Evolutionary conservation across 2,329 filamentous ascomycete species (phyloP).

Genomic region (Clathrospora elynae): DNA sequence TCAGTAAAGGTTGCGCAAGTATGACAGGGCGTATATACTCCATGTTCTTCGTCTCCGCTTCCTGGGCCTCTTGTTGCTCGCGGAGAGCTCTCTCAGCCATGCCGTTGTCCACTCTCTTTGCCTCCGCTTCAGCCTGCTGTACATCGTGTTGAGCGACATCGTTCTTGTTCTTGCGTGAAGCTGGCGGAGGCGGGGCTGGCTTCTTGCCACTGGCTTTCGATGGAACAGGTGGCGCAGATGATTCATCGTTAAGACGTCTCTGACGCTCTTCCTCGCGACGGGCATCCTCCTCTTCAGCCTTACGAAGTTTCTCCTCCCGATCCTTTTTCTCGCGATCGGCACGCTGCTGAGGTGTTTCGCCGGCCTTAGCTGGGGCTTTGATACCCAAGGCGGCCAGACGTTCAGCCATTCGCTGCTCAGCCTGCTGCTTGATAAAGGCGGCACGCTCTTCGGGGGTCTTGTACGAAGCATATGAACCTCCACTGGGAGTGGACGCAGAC

Average conservation of each 20-base stretch:
- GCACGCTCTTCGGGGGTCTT: conserved; percentile 92
- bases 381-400: conserved; percentile 91
- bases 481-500: conserved; percentile 58
- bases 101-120: conserved; percentile 64
- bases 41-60: conserved; percentile 72
- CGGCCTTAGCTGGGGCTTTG: conserved; percentile 77
- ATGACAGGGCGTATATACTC: conserved; percentile 69
- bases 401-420: conserved; percentile 95
- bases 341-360: conserved; percentile 81
- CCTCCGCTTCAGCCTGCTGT: conserved; percentile 57
- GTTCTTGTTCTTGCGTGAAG: conserved; percentile 70
- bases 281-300: conserved; percentile 93
- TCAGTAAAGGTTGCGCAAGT: conserved; percentile 15
- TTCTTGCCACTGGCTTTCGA: conserved; percentile 52
- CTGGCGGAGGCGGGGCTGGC: conserved; percentile 71
- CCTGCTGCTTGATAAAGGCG: conserved; percentile 95
- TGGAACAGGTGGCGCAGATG: conserved; percentile 63
- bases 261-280: conserved; percentile 87
- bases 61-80: conserved; percentile 76
- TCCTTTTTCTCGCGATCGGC: conserved; percentile 88
- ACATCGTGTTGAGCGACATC: conserved; percentile 64
- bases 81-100: conserved; percentile 60
- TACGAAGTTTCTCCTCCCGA: conserved; percentile 80
- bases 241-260: conserved; percentile 79
- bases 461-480: conserved; percentile 78